These are phyloP conservation scores for Tricholoma bakamatsutake DNA, from an alignment of 768 basidiomycete genomes.

Conservation along the genomic window DNA sequence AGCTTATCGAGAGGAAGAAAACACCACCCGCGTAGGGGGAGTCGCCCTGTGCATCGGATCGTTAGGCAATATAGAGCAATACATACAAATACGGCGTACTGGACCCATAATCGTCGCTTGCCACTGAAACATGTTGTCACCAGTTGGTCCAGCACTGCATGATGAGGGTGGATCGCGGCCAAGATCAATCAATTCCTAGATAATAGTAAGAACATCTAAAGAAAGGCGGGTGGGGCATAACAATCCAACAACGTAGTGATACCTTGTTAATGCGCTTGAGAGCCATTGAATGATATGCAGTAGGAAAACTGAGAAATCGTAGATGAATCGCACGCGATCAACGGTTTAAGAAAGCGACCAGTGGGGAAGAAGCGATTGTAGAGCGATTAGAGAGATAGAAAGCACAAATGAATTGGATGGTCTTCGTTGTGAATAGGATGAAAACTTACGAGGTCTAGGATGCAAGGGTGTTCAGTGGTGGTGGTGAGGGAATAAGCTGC, in stretches of 20 bases:
- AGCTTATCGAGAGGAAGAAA: conserved; percentile 93
- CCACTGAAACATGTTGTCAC: conserved; percentile 99
- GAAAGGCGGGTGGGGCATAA: conserved; percentile 10
- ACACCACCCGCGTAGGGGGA: conserved; percentile 99
- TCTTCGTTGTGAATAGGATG: conserved; percentile 2
- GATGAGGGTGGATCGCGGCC: conserved; percentile 99
- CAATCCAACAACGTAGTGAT: conserved; percentile 5
- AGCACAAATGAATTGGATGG: conserved; percentile 12
- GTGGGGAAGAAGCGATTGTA: conserved; percentile 24
- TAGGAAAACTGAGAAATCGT: conserved; percentile 25
- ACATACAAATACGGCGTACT: conserved; percentile 44
- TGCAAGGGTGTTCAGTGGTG: conserved; percentile 31
- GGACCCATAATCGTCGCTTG: conserved; percentile 99
- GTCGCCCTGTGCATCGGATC: conserved; percentile 59
- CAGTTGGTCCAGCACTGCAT: conserved; percentile 97
- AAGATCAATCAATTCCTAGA: conserved; percentile 97
- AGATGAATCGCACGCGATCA: conserved; percentile 41
- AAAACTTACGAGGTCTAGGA: conserved; percentile 29
- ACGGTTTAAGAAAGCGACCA: conserved; percentile 14
- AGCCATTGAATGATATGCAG: conserved; percentile 58
- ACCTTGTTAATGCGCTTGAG: conserved; percentile 99
- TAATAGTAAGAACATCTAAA: conserved; percentile 11
- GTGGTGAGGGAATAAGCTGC: conserved; percentile 47
- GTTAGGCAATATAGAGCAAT: conserved; percentile 22
- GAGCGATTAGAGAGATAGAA: conserved; percentile 22